Evolutionary conservation across 768 basidiomycete genomes (phyloP).

Genomic region (Psilocybe cyanescens): DNA sequence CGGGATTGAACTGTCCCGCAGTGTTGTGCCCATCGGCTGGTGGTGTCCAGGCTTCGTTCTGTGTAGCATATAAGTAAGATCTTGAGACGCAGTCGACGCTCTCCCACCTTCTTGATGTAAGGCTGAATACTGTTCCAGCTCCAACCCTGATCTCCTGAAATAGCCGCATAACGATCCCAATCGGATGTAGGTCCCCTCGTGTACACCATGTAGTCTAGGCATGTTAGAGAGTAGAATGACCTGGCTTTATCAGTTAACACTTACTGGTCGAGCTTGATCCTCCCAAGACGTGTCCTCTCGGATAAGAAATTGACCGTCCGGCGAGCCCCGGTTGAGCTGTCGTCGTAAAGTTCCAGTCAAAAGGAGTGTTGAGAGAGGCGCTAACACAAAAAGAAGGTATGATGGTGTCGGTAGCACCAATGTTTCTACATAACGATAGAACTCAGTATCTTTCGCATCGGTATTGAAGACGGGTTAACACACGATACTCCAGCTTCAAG

Average conservation of each 20-base stretch:
- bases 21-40: conserved; percentile 25
- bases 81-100: no score
- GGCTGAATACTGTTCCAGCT: conserved; percentile 28
- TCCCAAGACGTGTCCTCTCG: conserved; percentile 32
- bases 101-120: conserved; percentile 26
- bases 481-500: conserved; percentile 62
- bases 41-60: neutral
- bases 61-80: no score
- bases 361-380: conserved; percentile 12
- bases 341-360: conserved; percentile 37
- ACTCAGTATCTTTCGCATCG: no score
- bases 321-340: conserved; percentile 23
- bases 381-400: neutral
- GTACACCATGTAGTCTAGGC: conserved; percentile 27
- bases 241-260: neutral
- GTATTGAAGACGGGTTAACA: no score
- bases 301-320: conserved; percentile 21
- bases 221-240: neutral
- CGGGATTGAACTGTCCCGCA: conserved; percentile 32
- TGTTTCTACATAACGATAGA: no score
- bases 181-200: conserved; percentile 41
- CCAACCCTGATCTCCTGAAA: conserved; percentile 53
- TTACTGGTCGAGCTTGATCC: conserved; percentile 28
- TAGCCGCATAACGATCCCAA: conserved; percentile 53
- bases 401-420: neutral